phyloP scores from a whole-genome alignment of 2,329 filamentous ascomycete genomes.

The Corinectria fuckeliana region DNA sequence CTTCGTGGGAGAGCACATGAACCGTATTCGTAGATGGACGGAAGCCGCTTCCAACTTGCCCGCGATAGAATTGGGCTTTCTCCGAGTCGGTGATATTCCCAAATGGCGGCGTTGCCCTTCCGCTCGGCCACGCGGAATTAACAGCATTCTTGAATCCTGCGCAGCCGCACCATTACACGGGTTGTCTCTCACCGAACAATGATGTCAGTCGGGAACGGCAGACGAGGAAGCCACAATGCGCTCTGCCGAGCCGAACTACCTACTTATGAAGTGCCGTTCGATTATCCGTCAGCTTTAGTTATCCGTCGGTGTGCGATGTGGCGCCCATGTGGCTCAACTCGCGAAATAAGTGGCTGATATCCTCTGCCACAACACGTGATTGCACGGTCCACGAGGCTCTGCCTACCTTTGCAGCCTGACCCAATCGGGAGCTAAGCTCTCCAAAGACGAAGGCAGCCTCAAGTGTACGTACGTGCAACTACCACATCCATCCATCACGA shows the following conservation, averaged over 20 bases:
- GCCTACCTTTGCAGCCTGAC: conserved; percentile 18
- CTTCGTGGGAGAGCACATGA: not conserved
- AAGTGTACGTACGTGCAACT: conserved; percentile 41
- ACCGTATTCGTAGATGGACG: not conserved
- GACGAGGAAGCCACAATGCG: conserved; percentile 4
- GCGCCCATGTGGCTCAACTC: conserved; percentile 2
- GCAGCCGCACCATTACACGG: not conserved
- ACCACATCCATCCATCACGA: conserved; percentile 26
- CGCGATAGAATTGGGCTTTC: not conserved
- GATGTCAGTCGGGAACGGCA: conserved; percentile 21
- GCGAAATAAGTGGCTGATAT: conserved; percentile 17
- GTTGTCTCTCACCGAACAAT: conserved; percentile 3
- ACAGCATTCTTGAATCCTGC: not conserved
- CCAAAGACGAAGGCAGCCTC: conserved; percentile 40
- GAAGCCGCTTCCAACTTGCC: not conserved
- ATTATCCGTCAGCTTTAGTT: not conserved
- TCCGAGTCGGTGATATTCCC: not conserved
- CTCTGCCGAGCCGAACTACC: not conserved
- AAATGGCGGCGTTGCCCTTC: not conserved
- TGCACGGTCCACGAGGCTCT: conserved; percentile 10
- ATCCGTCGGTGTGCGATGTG: not conserved
- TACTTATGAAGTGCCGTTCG: not conserved
- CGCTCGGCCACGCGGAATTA: not conserved
- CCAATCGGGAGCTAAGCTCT: conserved; percentile 41
- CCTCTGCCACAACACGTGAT: conserved; percentile 7